Evolutionary conservation across 129 eudicot species (phyloP), one percentile per base, ranked within the genome.

Genomic region (Escallonia rubra): DNA sequence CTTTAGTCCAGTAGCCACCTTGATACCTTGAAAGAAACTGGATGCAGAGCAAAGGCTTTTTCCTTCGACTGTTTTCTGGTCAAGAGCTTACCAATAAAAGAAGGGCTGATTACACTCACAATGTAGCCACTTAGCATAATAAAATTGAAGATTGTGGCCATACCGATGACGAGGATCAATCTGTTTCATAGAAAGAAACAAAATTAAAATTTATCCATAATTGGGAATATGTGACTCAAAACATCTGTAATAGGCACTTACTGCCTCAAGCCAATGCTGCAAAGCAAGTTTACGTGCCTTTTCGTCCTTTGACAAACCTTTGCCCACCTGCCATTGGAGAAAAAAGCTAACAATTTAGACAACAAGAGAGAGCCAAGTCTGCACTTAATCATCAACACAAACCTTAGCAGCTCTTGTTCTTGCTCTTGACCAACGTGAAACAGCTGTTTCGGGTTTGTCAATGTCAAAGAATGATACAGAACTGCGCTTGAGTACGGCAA

Each of bases 111-210:
- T 83, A 68, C 97, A 85, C 69, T 81, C 81, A 66, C 90, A 83
- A 2, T 81, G 82, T 59, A 91, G 94, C 97, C 97, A 91, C 41
- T 72, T 81, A 51, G 50, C 70, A 43, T 91, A 91, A 66, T 91
- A 88, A 74, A 88, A 88, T 15, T 88, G 96, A 50, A 91, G 96
- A 73, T 88, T 88, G 64, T 91, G 97, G 57, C 96, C 97, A 73
- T 91, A 91, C n/a, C 97, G 94, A 66, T 91, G 97, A 41, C 97
- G 83, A 60, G 94, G 97, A 75, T 91, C 97, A 75, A 91, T 91
- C 97, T 88, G 74, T 61, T 73, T 41, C 15, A 42, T 64, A n/a
- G 13, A 11, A 72, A 41, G 52, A 59, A 12, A 12, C 23, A 50
- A 54, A 54, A 54, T 8, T 12, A 61, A 65, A 23, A 23, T 23